phyloP scores from a whole-genome alignment of 225 moss, liverwort and hornwort genomes.

The Pseudisothecium myosuroides region DNA sequence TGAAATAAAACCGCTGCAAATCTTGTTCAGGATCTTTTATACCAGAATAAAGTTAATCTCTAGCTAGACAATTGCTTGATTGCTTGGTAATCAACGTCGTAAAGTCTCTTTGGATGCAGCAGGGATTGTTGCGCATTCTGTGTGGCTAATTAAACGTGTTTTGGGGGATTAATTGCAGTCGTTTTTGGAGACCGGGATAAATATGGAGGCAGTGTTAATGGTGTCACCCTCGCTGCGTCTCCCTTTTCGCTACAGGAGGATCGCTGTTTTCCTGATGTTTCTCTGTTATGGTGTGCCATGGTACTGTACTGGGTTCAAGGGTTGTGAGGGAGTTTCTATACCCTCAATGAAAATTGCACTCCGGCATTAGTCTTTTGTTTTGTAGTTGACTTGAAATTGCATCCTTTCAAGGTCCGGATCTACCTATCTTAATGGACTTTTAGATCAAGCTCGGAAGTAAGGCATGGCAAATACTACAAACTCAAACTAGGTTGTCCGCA shows the following conservation, averaged over 20 bases:
- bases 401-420: conserved; percentile 74
- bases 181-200: conserved; percentile 80
- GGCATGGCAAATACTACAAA: background rate
- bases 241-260: conserved; percentile 79
- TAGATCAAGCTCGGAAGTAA: conserved; percentile 35
- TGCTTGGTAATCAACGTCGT: no score
- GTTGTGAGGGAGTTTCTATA: background rate
- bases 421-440: conserved; percentile 86
- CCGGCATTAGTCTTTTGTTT: background rate
- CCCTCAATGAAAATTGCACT: background rate
- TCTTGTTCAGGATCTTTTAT: conserved; percentile 68
- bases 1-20: conserved; percentile 76
- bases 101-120: background rate
- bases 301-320: background rate
- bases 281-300: background rate
- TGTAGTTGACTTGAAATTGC: background rate
- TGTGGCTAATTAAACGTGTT: background rate
- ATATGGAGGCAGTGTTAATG: conserved; percentile 84
- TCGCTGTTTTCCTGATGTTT: background rate
- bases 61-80: background rate
- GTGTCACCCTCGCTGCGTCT: conserved; percentile 75
- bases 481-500: background rate
- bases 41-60: conserved; percentile 52
- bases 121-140: background rate
- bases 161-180: conserved; percentile 34